phyloP scores from a whole-genome alignment of 1,284 basidiomycete genomes.

The Ceraceosorus guamensis region DNA sequence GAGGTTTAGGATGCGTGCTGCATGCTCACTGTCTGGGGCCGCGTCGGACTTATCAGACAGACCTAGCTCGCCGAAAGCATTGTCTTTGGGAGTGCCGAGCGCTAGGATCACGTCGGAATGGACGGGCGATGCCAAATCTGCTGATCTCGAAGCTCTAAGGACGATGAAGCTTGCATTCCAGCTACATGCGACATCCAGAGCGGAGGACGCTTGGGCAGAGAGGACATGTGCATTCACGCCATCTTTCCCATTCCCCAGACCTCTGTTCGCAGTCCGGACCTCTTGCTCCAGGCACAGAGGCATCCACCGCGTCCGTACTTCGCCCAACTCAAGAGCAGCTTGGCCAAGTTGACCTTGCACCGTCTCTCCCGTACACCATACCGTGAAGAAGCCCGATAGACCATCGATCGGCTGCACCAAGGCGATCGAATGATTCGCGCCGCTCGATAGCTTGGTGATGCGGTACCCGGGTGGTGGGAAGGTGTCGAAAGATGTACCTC shows the following conservation, averaged over 20 bases:
- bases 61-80: not conserved
- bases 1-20: not conserved
- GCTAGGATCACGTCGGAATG: not conserved
- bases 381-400: not conserved
- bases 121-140: not conserved
- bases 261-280: too few species aligned
- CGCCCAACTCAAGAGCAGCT: not conserved
- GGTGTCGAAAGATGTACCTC: not conserved
- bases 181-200: not conserved
- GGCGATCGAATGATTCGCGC: not conserved
- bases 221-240: too few species aligned
- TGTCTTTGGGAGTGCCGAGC: not conserved
- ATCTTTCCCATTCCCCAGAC: too few species aligned
- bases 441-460: not conserved
- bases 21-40: too few species aligned
- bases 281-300: too few species aligned
- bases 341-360: not conserved
- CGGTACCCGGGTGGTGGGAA: not conserved
- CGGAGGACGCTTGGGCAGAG: not conserved
- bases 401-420: not conserved
- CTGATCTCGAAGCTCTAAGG: not conserved
- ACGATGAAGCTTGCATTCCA: not conserved
- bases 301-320: too few species aligned
- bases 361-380: not conserved
- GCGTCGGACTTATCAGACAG: not conserved